A percentile compares a stretch with the other conserved stretches of the same genome.
phyloP scores from a whole-genome alignment of 805 yeast genomes.

The Wickerhamiella australiensis region DNA sequence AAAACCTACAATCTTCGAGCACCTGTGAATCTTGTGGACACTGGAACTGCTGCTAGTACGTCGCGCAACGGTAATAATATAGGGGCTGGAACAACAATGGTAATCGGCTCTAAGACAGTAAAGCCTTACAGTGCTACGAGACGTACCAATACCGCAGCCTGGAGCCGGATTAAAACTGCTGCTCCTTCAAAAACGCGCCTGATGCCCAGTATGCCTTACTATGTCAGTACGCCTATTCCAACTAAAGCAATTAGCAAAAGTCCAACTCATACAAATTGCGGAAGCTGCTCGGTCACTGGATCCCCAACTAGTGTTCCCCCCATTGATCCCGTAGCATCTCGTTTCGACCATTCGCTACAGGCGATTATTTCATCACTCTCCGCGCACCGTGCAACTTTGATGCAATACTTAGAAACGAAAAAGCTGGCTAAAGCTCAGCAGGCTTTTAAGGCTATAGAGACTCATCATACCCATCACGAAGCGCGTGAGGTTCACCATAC shows the following conservation, averaged over 20 bases:
- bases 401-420: not conserved
- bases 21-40: not conserved
- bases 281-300: not conserved
- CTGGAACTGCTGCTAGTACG: not conserved
- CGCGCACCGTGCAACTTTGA: slow-evolving; percentile 2
- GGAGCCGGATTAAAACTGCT: not conserved
- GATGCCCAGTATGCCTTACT: not conserved
- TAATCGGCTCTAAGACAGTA: not conserved
- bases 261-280: not conserved
- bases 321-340: not conserved
- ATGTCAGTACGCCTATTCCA: not conserved
- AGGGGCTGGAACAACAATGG: too few species aligned
- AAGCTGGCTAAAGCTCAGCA: not conserved
- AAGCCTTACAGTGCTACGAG: not conserved
- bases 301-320: not conserved
- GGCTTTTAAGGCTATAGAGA: not conserved
- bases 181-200: not conserved
- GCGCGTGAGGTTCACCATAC: not conserved
- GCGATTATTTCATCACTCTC: not conserved
- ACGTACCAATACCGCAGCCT: not conserved
- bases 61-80: too few species aligned
- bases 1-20: not conserved
- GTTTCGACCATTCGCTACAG: not conserved
- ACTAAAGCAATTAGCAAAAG: not conserved
- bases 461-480: not conserved